A percentile compares a stretch with the other conserved stretches of the same genome.
Conservation (phyloP, 805 yeast genomes). For the Pichia pseudocactophila region DNA sequence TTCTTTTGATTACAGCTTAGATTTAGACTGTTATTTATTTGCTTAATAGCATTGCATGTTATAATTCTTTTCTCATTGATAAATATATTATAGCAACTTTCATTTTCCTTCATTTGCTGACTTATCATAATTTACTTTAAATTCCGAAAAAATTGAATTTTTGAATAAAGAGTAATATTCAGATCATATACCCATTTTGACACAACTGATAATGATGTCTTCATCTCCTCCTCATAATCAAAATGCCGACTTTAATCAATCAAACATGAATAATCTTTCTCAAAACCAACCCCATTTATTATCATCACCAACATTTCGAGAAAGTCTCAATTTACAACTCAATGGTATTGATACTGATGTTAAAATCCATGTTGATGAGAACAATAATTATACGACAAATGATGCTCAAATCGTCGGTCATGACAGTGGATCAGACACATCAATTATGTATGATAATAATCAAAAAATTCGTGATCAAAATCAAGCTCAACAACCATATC, state of each 20-base stretch:
- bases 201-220: conserved; percentile 24
- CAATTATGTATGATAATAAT: conserved; percentile 2
- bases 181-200: neutral
- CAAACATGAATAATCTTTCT: conserved; percentile 7
- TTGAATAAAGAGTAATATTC: neutral
- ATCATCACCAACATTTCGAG: conserved; percentile 20
- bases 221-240: conserved; percentile 28
- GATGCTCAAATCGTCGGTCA: conserved; percentile 1
- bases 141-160: no score
- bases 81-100: no score
- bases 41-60: no score
- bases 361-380: neutral
- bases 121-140: no score
- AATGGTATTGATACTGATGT: conserved; percentile 12
- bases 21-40: no score
- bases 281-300: conserved; percentile 14
- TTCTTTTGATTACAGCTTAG: no score
- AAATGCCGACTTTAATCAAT: conserved; percentile 14
- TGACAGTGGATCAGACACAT: conserved; percentile 1
- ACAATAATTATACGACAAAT: conserved; percentile 6
- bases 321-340: conserved; percentile 16
- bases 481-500: conserved; percentile 2
- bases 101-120: no score
- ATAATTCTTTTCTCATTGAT: no score
- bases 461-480: neutral